These are phyloP conservation scores for Leishmania aethiopica DNA, from an alignment of 208 protist species.

Conservation along the genomic window DNA sequence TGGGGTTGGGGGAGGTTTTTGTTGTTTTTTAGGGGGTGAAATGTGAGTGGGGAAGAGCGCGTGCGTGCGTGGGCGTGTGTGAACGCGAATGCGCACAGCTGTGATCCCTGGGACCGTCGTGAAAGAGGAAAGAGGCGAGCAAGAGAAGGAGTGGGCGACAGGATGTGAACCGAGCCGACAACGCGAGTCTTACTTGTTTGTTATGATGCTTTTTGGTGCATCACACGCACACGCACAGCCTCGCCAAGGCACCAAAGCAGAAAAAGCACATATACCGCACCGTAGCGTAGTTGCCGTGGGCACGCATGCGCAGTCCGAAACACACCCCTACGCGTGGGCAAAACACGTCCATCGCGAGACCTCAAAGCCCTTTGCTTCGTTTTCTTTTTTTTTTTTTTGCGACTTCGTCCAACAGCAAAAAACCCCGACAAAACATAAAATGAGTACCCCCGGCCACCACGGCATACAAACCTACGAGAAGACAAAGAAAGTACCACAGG, in stretches of 20 bases:
- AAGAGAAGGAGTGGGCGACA: background rate
- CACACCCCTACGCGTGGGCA: background rate
- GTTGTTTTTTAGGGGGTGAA: background rate
- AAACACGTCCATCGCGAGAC: background rate
- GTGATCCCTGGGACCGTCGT: background rate
- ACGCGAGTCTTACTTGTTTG: background rate
- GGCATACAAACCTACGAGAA: background rate
- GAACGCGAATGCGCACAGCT: background rate
- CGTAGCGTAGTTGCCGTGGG: background rate
- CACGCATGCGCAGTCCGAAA: background rate
- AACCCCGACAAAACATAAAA: background rate
- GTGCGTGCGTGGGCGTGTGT: slow-evolving; percentile 6
- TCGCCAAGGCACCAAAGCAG: background rate
- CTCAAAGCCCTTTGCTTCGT: background rate
- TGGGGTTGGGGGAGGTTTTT: too few relatives aligned
- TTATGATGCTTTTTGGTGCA: background rate
- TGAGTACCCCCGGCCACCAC: background rate
- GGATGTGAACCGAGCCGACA: background rate
- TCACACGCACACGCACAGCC: background rate
- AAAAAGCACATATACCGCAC: slow-evolving; percentile 3
- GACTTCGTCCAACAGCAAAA: background rate
- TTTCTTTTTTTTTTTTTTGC: background rate
- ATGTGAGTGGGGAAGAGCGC: background rate
- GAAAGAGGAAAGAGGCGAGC: background rate
- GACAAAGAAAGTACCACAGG: background rate